Percentiles rank a stretch among this genome's conserved stretches.
These are phyloP conservation scores for Candida labiduridarum DNA, from an alignment of 1,139 yeast species.

Conservation along the genomic window DNA sequence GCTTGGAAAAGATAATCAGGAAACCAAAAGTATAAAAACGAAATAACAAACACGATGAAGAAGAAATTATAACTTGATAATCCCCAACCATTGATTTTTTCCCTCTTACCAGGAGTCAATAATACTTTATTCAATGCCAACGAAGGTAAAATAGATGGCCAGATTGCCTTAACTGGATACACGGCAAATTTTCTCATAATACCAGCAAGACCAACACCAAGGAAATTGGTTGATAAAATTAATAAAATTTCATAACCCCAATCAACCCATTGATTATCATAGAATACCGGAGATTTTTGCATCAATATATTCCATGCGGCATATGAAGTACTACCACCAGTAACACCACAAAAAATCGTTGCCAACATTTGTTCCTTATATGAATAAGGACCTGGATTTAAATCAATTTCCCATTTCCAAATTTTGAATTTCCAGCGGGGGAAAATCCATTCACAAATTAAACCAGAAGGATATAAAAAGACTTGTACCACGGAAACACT, in stretches of 20 bases:
- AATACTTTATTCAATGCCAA: slow-evolving; percentile 59
- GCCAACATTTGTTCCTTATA: slow-evolving; percentile 31
- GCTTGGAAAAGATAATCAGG: slow-evolving; percentile 38
- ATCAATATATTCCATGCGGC: slow-evolving; percentile 22
- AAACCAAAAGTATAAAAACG: slow-evolving; percentile 38
- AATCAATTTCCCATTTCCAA: slow-evolving; percentile 17
- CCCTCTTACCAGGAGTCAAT: slow-evolving; percentile 42
- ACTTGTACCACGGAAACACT: slow-evolving; percentile 37
- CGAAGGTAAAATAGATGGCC: slow-evolving; percentile 60
- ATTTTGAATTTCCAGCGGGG: slow-evolving; percentile 21
- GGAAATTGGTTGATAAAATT: slow-evolving; percentile 53
- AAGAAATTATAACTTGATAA: slow-evolving; percentile 36
- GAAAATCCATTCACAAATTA: slow-evolving; percentile 19
- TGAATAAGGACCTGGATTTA: slow-evolving; percentile 33
- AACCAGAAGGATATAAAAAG: slow-evolving; percentile 26
- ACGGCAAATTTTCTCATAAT: slow-evolving; percentile 56
- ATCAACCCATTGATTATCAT: slow-evolving; percentile 41
- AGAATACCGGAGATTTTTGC: slow-evolving; percentile 20
- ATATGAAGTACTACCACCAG: slow-evolving; percentile 24
- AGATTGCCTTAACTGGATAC: slow-evolving; percentile 56
- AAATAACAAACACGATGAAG: slow-evolving; percentile 22
- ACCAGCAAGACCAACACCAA: slow-evolving; percentile 69
- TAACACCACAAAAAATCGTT: slow-evolving; percentile 23
- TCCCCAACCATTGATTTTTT: slow-evolving; percentile 41
- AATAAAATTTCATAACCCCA: slow-evolving; percentile 53